These are phyloP conservation scores for Stentor coeruleus DNA, from an alignment of 73 alveolate species.

Conservation along the genomic window DNA sequence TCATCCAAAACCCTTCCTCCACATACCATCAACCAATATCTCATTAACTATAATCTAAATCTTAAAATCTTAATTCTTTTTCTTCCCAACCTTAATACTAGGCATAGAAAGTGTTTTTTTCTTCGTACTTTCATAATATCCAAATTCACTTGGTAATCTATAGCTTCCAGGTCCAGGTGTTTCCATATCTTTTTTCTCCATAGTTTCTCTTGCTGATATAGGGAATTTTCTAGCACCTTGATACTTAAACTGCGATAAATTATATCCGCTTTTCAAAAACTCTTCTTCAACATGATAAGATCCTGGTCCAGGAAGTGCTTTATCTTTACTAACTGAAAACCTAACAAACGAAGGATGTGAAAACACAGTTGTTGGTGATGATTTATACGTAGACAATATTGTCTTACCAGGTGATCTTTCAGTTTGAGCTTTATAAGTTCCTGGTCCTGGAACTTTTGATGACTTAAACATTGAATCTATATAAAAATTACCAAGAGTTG, in stretches of 20 bases:
- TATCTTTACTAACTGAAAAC: background rate
- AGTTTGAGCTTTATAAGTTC: background rate
- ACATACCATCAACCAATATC: too few relatives aligned
- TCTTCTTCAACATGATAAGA: constrained; percentile 32
- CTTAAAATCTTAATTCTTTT: background rate
- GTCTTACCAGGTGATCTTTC: background rate
- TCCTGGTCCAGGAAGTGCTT: constrained; percentile 47
- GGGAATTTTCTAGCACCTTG: constrained; percentile 21
- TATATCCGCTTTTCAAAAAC: constrained; percentile 30
- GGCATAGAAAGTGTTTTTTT: background rate
- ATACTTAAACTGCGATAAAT: constrained; percentile 29
- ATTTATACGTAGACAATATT: background rate
- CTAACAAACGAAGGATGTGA: background rate
- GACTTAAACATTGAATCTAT: constrained; percentile 15
- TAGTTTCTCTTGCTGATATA: constrained; percentile 15
- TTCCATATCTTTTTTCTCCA: constrained; percentile 2
- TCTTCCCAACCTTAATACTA: background rate
- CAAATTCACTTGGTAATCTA: constrained; percentile 80
- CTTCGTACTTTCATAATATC: constrained; percentile 58
- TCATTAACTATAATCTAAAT: too few relatives aligned
- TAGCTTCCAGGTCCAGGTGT: constrained; percentile 92
- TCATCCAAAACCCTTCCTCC: too few relatives aligned
- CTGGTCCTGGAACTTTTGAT: constrained; percentile 28
- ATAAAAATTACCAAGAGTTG: constrained; percentile 11
- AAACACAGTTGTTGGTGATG: background rate